Percentiles rank a stretch among this genome's conserved stretches.
Evolutionary conservation across 805 yeast genomes (phyloP).

Genomic region (Kluyveromyces wickerhamii): DNA sequence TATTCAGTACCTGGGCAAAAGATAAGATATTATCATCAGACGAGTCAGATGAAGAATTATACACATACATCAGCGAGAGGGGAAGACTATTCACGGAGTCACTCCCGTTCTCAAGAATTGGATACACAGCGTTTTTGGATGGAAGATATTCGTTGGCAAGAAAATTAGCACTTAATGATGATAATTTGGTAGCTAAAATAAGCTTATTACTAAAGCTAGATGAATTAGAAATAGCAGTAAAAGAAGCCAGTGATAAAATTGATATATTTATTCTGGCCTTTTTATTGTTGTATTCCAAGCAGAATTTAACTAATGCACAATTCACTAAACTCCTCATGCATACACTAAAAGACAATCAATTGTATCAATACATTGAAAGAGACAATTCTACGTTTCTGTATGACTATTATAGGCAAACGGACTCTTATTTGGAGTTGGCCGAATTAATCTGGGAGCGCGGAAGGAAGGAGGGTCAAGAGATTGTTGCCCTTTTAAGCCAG

Average conservation of each 20-base stretch:
- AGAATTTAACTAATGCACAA: slow-evolving; percentile 52
- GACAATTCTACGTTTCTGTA: slow-evolving; percentile 34
- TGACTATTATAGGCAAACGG: slow-evolving; percentile 60
- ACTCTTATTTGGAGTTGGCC: slow-evolving; percentile 42
- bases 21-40: slow-evolving; percentile 51
- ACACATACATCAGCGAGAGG: slow-evolving; percentile 40
- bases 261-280: slow-evolving; percentile 26
- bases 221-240: slow-evolving; percentile 59
- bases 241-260: slow-evolving; percentile 55
- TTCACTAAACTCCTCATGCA: slow-evolving; percentile 55
- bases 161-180: slow-evolving; percentile 60
- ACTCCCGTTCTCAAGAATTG: slow-evolving; percentile 18
- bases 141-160: slow-evolving; percentile 69
- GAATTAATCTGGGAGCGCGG: slow-evolving; percentile 32
- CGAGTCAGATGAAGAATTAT: slow-evolving; percentile 52
- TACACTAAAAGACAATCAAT: slow-evolving; percentile 31
- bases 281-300: slow-evolving; percentile 40
- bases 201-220: slow-evolving; percentile 62
- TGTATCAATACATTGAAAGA: slow-evolving; percentile 29
- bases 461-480: slow-evolving; percentile 26
- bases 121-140: slow-evolving; percentile 37
- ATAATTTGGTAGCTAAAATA: slow-evolving; percentile 46
- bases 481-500: slow-evolving; percentile 29
- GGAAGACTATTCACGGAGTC: slow-evolving; percentile 23
- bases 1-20: slow-evolving; percentile 78